Conservation (phyloP, 1,284 basidiomycete species). For the Boletus sp. region DNA sequence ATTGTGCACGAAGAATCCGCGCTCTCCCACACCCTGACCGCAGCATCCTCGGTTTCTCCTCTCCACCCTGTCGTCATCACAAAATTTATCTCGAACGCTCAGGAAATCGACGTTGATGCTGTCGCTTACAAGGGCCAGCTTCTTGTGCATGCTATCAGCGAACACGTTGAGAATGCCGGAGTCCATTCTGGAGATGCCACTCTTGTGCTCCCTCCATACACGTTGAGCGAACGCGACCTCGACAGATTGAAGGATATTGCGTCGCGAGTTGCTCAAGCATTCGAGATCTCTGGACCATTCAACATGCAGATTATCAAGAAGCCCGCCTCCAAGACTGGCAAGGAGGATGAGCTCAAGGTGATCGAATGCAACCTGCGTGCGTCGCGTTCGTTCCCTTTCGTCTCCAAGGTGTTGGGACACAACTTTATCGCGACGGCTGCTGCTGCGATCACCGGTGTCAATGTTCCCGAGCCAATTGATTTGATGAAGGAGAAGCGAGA, state of each 20-base stretch:
- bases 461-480: conserved; percentile 92
- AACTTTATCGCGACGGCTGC: conserved; percentile 98
- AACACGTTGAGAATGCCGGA: conserved; percentile 99
- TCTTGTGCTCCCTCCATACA: conserved; percentile 94
- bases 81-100: conserved; percentile 97
- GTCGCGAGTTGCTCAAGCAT: conserved; percentile 91
- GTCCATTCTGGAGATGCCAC: conserved; percentile 99
- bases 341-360: conserved; percentile 83
- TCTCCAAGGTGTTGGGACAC: conserved; percentile 94
- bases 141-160: conserved; percentile 94
- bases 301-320: conserved; percentile 99
- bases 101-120: conserved; percentile 98
- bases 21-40: conserved; percentile 89
- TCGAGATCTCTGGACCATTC: conserved; percentile 96
- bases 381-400: conserved; percentile 98
- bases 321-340: conserved; percentile 49
- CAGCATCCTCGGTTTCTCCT: conserved; percentile 93
- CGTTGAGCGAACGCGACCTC: conserved; percentile 75
- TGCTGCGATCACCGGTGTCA: conserved; percentile 83
- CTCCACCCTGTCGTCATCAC: conserved; percentile 97
- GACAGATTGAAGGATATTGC: conserved; percentile 89
- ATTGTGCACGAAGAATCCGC: conserved; percentile 91
- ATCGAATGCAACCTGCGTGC: conserved; percentile 99
- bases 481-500: conserved; percentile 88
- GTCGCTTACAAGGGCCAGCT: conserved; percentile 93